Evolutionary conservation across 1,284 basidiomycete species (phyloP), one percentile per base, ranked within the genome.

Genomic region (Cutaneotrichosporon curvatum): DNA sequence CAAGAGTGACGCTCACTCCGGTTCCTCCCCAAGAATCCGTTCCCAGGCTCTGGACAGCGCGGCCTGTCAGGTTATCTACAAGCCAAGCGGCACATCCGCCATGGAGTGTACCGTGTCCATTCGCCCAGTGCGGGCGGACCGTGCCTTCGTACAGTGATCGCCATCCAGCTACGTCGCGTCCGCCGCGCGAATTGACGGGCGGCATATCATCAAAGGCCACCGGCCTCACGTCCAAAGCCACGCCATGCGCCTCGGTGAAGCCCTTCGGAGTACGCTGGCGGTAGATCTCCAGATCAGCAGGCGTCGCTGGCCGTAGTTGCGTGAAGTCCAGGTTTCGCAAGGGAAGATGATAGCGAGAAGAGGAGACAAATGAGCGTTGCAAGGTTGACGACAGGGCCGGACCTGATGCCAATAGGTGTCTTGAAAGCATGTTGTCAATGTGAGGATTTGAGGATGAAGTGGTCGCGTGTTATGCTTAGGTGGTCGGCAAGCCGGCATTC

Each of bases 1-100:
- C 47, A 21, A 49, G 37, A n/a, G 33, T 44, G 37, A 49, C 31
- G 34, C 43, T 45, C 7, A 49, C 43, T 1, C 41, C 41, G 5
- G 37, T 37, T 3, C 43, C 43, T 42, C 47, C 43, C 47, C 47
- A 49, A 10, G 33, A 20, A 16, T 44, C 43, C 3, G 42, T 49
- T 7, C 21, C 14, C 2, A 49, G 38, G 2, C 22, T 36, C 28
- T 44, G 37, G 21, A 43, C 43, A 2, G 38, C 47, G 1, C 42
- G 38, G 15, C 47, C 43, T 2, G 47, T 49, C 15, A 49, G 43
- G 34, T 49, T 45, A 28, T 49, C 47, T 25, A 39, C 37, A 28
- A 49, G 37, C 47, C 47, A 49, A 8, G 47, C 47, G 5, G 47
- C 42, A 18, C 47, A 49, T 9, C 23, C 47, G 8, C 47, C 47